A percentile compares a stretch with the other conserved stretches of the same genome.
These are phyloP conservation scores for Cichorium intybus DNA, from an alignment of 140 eudicot species.

Conservation along the genomic window DNA sequence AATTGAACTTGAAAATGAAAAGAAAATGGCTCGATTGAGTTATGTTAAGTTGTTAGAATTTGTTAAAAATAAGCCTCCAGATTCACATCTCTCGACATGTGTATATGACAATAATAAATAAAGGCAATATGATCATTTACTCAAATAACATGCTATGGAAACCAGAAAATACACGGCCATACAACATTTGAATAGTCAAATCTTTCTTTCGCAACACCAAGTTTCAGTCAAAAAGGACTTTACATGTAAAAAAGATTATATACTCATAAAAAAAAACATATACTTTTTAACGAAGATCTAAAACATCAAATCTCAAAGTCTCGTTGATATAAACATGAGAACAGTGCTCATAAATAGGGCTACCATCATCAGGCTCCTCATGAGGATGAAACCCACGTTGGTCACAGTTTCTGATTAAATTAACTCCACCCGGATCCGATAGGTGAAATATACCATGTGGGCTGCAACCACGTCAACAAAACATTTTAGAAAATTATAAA, in stretches of 20 bases:
- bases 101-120: no score
- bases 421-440: slow-evolving; percentile 89
- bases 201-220: background rate
- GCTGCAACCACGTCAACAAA: slow-evolving; percentile 38
- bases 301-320: slow-evolving; percentile 14
- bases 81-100: no score
- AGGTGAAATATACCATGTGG: slow-evolving; percentile 98
- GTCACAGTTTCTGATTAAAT: slow-evolving; percentile 77
- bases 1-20: no score
- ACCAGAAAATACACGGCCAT: no score
- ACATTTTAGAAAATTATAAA: background rate
- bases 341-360: slow-evolving; percentile 35
- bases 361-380: slow-evolving; percentile 89
- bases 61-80: no score
- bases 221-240: background rate
- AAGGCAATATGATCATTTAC: no score
- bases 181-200: background rate
- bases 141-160: no score
- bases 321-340: slow-evolving; percentile 11
- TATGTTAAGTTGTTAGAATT: no score
- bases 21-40: no score
- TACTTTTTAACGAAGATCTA: background rate
- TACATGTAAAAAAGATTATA: background rate
- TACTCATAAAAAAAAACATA: background rate
- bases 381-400: slow-evolving; percentile 99